Evolutionary conservation across 495 filamentous ascomycete genomes (phyloP).

Genomic region (Lentithecium fluviatile): DNA sequence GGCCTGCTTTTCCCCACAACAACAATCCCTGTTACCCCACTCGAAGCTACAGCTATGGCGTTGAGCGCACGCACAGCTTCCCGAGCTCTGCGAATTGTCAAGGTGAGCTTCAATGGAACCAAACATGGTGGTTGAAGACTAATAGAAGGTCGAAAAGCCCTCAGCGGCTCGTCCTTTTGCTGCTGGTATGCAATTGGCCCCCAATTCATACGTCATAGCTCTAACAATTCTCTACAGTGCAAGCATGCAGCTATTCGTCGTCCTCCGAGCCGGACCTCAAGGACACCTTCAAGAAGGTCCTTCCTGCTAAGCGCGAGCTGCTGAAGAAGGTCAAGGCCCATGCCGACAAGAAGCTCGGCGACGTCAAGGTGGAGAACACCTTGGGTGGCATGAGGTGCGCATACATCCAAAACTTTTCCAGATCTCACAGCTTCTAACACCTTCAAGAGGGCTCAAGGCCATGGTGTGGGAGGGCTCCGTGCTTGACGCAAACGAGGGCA

Average conservation of each 20-base stretch:
- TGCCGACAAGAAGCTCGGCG: constrained; percentile 78
- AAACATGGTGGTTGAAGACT: not conserved
- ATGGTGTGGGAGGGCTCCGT: constrained; percentile 99
- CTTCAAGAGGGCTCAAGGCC: constrained; percentile 76
- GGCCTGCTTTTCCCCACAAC: constrained; percentile 12
- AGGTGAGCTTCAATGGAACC: constrained; percentile 45
- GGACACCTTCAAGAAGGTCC: constrained; percentile 71
- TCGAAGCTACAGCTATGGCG: constrained; percentile 46
- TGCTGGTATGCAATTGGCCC: constrained; percentile 36
- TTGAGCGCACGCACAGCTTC: constrained; percentile 51
- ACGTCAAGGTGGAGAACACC: constrained; percentile 90
- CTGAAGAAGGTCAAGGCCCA: constrained; percentile 87
- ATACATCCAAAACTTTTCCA: not conserved
- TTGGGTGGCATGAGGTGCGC: constrained; percentile 88
- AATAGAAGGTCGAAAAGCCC: constrained; percentile 25
- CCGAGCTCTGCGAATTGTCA: constrained; percentile 52
- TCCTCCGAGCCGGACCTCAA: constrained; percentile 85
- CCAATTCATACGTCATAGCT: not conserved
- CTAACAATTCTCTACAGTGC: constrained; percentile 23
- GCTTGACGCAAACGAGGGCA: constrained; percentile 93
- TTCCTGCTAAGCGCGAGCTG: constrained; percentile 89
- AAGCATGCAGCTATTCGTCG: constrained; percentile 57
- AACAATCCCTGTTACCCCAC: constrained; percentile 30
- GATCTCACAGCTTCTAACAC: constrained; percentile 31
- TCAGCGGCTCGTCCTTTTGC: constrained; percentile 29